A percentile compares a stretch with the other conserved stretches of the same genome.
phyloP scores from a whole-genome alignment of 1,139 yeast species.

The Hemisphaericaspora xylanilytica region DNA sequence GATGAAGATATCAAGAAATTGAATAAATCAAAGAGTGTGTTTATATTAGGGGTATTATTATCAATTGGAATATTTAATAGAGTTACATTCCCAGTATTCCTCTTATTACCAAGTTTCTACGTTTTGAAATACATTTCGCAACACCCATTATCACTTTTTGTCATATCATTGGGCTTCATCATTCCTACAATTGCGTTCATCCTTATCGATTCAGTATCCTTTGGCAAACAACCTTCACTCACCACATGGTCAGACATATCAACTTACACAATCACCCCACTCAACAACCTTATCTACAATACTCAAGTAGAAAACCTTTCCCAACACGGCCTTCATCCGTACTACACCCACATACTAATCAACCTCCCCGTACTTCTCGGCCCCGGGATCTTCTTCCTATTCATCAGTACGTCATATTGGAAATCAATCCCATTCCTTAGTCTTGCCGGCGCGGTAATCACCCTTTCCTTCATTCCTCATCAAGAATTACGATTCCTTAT shows the following conservation, averaged over 20 bases:
- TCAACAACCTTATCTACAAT: conserved; percentile 76
- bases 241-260: conserved; percentile 5
- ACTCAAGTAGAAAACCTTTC: conserved; percentile 56
- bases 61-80: conserved; percentile 80
- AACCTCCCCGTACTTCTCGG: conserved; percentile 83
- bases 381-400: conserved; percentile 53
- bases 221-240: conserved; percentile 8
- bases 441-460: conserved; percentile 56
- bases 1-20: conserved; percentile 10
- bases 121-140: conserved; percentile 36
- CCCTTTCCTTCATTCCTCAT: conserved; percentile 77
- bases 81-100: conserved; percentile 75
- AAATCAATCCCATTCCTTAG: conserved; percentile 56
- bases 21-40: conserved; percentile 11
- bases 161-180: conserved; percentile 27
- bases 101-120: conserved; percentile 56
- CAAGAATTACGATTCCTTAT: conserved; percentile 85
- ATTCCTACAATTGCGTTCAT: conserved; percentile 41
- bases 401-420: conserved; percentile 30
- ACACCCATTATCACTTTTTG: conserved; percentile 22
- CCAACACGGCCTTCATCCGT: conserved; percentile 80
- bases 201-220: conserved; percentile 49
- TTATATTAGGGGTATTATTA: conserved; percentile 25
- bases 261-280: conserved; percentile 59
- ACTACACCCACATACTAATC: conserved; percentile 67